Base-by-base conservation (phyloP, 331 rosid genomes). In the Quercus phellos region DNA sequence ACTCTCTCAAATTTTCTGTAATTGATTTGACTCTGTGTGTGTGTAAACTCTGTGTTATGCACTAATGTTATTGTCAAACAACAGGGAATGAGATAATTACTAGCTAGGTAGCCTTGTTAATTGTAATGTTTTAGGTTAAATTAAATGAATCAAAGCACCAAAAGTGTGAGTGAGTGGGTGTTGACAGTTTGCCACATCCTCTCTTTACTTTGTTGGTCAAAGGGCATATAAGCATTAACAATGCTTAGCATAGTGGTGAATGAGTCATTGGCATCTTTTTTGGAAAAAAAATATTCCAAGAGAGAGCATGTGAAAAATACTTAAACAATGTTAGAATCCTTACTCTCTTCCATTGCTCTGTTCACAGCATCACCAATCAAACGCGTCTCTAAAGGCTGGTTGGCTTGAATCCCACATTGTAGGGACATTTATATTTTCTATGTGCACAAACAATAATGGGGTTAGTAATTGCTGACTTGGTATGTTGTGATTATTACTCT, bases 221-320 rank as follows among this genome's bases (percentile, higher is more conserved):
- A 63, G 8, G 42, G 56, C 51, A 53, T 50, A 9, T 53, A 1
- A 1, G 43, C 63, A 75, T 3, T 46, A 29, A 70, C 22, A n/a
- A 72, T 70, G 46, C 46, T n/a, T 13, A 66, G 51, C 59, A 18
- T 73, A 54, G 78, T 81, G 78, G 74, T 34, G 4, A 72, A 72
- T 76, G 84, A 81, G 50, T 76, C 78, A 61, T 6, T 2, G 0
- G 6, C 70, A 27, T 34, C 60, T 10, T 63, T 75, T 51, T 34
- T 38, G 46, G 12, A 0, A 38, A 6, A 38, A 63, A 46, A 51
- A 51, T n/a, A 76, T 69, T 53, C 55, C 32, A 7, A 17, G 10
- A 63, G 10, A 63, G 29, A n/a, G 51, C 79, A 82, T 55, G 71
- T 81, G 74, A 75, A 68, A 68, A 24, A 12, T 3, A 51, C 43